Conservation (phyloP, 768 basidiomycete species). For the Asterophora lycoperdoides region DNA sequence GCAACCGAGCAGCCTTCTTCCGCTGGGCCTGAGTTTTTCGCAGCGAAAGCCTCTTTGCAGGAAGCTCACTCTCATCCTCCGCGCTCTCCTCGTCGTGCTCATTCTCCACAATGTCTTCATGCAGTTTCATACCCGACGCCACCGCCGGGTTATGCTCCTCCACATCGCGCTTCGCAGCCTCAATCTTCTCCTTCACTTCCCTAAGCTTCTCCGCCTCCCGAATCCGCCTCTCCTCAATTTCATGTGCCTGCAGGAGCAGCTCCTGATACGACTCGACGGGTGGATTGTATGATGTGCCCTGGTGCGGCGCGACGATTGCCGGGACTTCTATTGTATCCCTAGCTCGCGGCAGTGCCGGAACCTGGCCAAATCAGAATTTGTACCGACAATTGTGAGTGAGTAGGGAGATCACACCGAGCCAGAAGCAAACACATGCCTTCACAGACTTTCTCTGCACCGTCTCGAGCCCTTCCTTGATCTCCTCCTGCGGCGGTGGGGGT, state of each 20-base stretch:
- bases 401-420: not conserved
- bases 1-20: slow-evolving; percentile 57
- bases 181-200: slow-evolving; percentile 52
- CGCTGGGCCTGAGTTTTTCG: slow-evolving; percentile 52
- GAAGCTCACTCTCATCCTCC: slow-evolving; percentile 22
- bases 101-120: slow-evolving; percentile 28
- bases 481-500: slow-evolving; percentile 27
- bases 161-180: slow-evolving; percentile 37
- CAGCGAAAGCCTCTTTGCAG: slow-evolving; percentile 36
- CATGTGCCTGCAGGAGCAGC: slow-evolving; percentile 63
- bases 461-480: slow-evolving; percentile 37
- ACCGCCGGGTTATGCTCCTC: slow-evolving; percentile 32
- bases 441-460: slow-evolving; percentile 37
- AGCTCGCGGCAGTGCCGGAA: slow-evolving; percentile 43
- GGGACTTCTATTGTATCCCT: slow-evolving; percentile 56
- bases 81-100: slow-evolving; percentile 33
- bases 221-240: slow-evolving; percentile 56
- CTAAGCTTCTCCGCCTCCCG: slow-evolving; percentile 50
- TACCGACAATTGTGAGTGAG: not conserved
- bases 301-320: slow-evolving; percentile 68
- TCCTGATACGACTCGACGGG: slow-evolving; percentile 66
- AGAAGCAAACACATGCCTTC: slow-evolving; percentile 42
- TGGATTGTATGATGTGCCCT: slow-evolving; percentile 89
- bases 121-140: slow-evolving; percentile 65
- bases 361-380: slow-evolving; percentile 28